Evolutionary conservation across 1,139 yeast species (phyloP).

Genomic region (Hyphopichia fennica): DNA sequence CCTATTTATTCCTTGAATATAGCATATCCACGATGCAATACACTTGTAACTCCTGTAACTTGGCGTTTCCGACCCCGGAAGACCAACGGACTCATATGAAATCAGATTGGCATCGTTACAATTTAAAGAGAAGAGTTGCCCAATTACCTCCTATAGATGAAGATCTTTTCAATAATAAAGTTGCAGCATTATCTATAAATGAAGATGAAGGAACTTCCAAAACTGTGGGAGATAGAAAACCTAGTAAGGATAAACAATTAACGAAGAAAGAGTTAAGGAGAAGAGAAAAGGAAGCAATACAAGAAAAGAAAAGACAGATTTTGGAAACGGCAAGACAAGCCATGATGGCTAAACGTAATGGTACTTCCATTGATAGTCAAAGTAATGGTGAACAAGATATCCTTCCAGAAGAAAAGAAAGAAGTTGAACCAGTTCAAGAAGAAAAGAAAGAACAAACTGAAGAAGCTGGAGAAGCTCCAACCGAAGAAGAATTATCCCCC

Average conservation of each 20-base stretch:
- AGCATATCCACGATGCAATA: constrained; percentile 19
- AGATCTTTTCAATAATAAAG: constrained; percentile 46
- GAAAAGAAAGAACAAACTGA: constrained; percentile 9
- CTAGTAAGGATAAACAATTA: constrained; percentile 32
- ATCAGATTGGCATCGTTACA: constrained; percentile 77
- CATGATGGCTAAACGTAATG: constrained; percentile 39
- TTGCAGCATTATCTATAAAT: constrained; percentile 29
- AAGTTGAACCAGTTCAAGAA: constrained; percentile 6
- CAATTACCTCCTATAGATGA: constrained; percentile 57
- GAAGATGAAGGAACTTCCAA: constrained; percentile 13
- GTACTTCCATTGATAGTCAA: constrained; percentile 11
- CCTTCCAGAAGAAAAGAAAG: constrained; percentile 7
- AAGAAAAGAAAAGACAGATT: constrained; percentile 61
- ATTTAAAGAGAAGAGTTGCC: constrained; percentile 61
- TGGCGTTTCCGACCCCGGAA: constrained; percentile 39
- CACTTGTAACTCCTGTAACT: constrained; percentile 48
- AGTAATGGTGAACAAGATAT: constrained; percentile 5
- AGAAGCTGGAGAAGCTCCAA: constrained; percentile 8
- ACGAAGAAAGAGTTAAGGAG: constrained; percentile 67
- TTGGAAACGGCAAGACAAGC: constrained; percentile 61
- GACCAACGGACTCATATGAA: constrained; percentile 52
- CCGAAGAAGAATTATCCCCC: constrained; percentile 25
- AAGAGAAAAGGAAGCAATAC: constrained; percentile 61
- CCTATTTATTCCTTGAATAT: not conserved
- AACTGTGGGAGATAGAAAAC: constrained; percentile 4